A percentile compares a stretch with the other conserved stretches of the same genome.
These are phyloP conservation scores for Cornus kousa DNA, from an alignment of 148 eudicot species.

Conservation along the genomic window DNA sequence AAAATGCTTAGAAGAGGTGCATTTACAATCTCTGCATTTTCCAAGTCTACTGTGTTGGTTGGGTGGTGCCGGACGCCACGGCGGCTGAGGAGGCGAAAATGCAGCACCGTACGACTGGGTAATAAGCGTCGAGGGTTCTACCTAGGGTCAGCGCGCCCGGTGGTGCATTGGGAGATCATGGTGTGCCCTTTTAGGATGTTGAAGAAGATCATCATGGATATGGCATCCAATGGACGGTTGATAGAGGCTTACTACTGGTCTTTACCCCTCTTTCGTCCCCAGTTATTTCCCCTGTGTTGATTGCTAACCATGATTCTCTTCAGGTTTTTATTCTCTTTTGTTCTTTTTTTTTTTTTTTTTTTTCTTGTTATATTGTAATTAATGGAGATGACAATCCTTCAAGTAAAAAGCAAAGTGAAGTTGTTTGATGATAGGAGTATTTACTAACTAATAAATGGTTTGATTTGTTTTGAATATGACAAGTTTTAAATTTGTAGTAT, in stretches of 20 bases:
- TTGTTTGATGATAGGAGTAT: no score
- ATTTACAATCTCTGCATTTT: constrained; percentile 26
- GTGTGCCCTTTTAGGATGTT: constrained; percentile 40
- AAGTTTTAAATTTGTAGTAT: no score
- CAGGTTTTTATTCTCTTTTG: not conserved
- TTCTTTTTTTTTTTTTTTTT: constrained; percentile 15
- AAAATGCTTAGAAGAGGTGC: constrained; percentile 27
- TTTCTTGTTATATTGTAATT: no score
- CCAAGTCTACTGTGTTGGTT: constrained; percentile 35
- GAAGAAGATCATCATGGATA: constrained; percentile 43
- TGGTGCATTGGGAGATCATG: constrained; percentile 59
- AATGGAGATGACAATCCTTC: no score
- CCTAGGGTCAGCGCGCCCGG: constrained; percentile 21
- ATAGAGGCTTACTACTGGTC: constrained; percentile 61
- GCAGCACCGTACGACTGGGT: constrained; percentile 50
- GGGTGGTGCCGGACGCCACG: constrained; percentile 52
- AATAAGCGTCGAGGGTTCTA: constrained; percentile 39
- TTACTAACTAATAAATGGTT: no score
- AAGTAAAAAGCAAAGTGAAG: no score
- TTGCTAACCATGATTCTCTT: not conserved
- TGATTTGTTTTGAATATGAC: no score
- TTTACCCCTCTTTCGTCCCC: constrained; percentile 70
- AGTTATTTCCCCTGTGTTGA: constrained; percentile 69
- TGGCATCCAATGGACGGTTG: constrained; percentile 38
- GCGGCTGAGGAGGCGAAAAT: constrained; percentile 36